Percentiles rank a stretch among this genome's conserved stretches.
Conservation (phyloP, 2,329 filamentous ascomycete genomes). For the Acrocalymma vagum region DNA sequence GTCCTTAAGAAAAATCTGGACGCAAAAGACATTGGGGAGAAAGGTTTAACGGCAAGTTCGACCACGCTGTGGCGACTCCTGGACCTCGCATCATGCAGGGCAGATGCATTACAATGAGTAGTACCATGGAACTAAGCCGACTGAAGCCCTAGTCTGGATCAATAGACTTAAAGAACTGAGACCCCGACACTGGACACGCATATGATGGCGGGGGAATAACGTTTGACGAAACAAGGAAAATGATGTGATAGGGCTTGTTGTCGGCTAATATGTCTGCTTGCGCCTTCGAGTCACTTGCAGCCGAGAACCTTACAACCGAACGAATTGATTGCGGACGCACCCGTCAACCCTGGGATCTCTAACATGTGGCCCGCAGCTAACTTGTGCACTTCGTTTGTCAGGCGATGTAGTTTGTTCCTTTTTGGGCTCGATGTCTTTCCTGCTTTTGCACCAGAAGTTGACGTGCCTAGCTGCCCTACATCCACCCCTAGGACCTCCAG, state of each 20-base stretch:
- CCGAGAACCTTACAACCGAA: not conserved
- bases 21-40: conserved; percentile 1
- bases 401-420: too few species aligned
- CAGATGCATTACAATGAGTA: conserved; percentile 12
- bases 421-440: too few species aligned
- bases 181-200: too few species aligned
- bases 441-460: too few species aligned
- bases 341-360: too few species aligned
- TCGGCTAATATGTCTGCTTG: conserved; percentile 4
- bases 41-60: conserved; percentile 8
- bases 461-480: too few species aligned
- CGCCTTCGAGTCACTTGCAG: not conserved
- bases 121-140: conserved; percentile 15
- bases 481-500: too few species aligned
- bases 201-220: too few species aligned
- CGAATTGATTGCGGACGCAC: not conserved
- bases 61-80: conserved; percentile 16
- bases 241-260: not conserved
- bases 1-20: not conserved
- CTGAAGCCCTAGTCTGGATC: conserved; percentile 6
- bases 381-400: too few species aligned
- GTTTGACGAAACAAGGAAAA: too few species aligned
- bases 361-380: too few species aligned
- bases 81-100: conserved; percentile 10
- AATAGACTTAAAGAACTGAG: conserved; percentile 1